phyloP scores from a whole-genome alignment of 768 basidiomycete genomes.

The Serendipita vermifera region DNA sequence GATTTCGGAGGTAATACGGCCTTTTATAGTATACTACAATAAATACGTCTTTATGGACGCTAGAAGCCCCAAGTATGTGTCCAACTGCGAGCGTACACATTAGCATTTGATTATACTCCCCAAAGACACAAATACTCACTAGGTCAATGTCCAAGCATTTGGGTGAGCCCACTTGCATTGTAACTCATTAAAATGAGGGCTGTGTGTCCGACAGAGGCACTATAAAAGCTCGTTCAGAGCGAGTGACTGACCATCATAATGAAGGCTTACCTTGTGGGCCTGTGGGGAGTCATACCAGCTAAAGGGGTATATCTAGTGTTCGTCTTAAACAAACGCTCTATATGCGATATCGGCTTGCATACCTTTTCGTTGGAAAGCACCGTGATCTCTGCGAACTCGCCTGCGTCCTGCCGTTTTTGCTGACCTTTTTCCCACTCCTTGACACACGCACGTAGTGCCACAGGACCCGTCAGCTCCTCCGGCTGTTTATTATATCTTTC shows the following conservation, averaged over 20 bases:
- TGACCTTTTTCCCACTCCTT: neutral
- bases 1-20: too few relatives aligned
- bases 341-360: neutral
- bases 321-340: neutral
- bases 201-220: slow-evolving; percentile 2
- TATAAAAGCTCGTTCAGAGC: neutral
- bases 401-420: neutral
- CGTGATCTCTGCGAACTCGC: neutral
- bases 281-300: neutral
- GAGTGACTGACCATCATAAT: neutral
- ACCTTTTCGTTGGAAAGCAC: slow-evolving; percentile 4
- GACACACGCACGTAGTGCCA: neutral
- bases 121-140: neutral
- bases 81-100: neutral
- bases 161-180: neutral
- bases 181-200: neutral
- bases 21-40: too few relatives aligned
- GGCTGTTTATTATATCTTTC: neutral
- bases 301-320: neutral
- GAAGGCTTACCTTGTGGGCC: slow-evolving; percentile 6
- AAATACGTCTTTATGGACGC: too few relatives aligned
- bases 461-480: neutral
- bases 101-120: neutral
- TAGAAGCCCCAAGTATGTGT: slow-evolving; percentile 7
- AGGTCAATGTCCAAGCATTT: neutral